Conservation (phyloP, 306 rosid species). For the Boehmeria nivea region DNA sequence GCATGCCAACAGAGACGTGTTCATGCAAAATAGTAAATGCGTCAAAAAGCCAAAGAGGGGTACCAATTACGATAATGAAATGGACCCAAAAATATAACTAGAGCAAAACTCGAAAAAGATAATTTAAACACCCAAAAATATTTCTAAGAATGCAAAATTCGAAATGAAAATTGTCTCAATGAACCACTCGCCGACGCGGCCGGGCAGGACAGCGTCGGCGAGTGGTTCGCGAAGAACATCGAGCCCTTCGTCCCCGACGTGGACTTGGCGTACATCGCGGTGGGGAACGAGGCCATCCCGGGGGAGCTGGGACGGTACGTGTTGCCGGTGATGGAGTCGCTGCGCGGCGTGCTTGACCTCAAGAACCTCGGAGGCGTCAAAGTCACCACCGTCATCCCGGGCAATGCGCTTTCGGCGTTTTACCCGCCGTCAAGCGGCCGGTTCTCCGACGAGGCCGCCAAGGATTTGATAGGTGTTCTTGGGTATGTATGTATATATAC, state of each 20-base stretch:
- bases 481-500: neutral
- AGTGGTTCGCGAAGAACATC: constrained; percentile 24
- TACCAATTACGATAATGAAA: too few relatives aligned
- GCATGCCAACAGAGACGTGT: too few relatives aligned
- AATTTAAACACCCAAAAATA: too few relatives aligned
- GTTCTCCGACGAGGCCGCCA: neutral
- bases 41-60: too few relatives aligned
- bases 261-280: constrained; percentile 16
- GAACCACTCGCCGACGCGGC: too few relatives aligned
- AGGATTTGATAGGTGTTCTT: constrained; percentile 7
- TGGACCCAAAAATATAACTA: too few relatives aligned
- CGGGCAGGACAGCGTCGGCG: neutral
- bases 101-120: too few relatives aligned
- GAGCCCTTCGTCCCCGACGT: constrained; percentile 15
- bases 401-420: neutral
- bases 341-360: constrained; percentile 6
- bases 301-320: neutral
- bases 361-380: constrained; percentile 3
- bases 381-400: constrained; percentile 26
- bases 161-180: too few relatives aligned
- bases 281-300: constrained; percentile 28
- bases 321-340: constrained; percentile 16
- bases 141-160: too few relatives aligned
- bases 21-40: too few relatives aligned
- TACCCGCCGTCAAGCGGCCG: constrained; percentile 25